These are phyloP conservation scores for Kluyveromyces marxianus DNA, from an alignment of 1,139 yeast species.

Conservation along the genomic window DNA sequence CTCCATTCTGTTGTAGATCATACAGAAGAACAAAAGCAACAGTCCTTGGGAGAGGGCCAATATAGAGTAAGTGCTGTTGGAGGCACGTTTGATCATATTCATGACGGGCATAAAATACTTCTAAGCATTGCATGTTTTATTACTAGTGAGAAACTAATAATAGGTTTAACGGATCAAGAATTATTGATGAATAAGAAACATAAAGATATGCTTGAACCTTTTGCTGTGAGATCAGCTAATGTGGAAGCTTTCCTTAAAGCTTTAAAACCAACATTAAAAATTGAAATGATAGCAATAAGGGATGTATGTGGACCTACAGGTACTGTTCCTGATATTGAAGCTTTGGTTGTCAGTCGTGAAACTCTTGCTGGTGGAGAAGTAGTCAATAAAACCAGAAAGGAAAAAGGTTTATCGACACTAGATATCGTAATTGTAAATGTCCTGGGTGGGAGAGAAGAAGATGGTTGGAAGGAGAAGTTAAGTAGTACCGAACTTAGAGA, in stretches of 20 bases:
- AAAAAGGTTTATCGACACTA: slow-evolving; percentile 48
- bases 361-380: slow-evolving; percentile 66
- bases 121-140: slow-evolving; percentile 66
- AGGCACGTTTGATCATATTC: slow-evolving; percentile 95
- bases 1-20: not conserved
- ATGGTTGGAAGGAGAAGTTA: slow-evolving; percentile 62
- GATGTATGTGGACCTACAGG: slow-evolving; percentile 97
- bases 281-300: slow-evolving; percentile 52
- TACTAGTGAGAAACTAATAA: slow-evolving; percentile 47
- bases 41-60: slow-evolving; percentile 16
- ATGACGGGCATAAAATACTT: slow-evolving; percentile 88
- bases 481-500: slow-evolving; percentile 60
- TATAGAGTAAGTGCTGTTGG: slow-evolving; percentile 60
- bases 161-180: slow-evolving; percentile 82
- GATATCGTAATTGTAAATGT: slow-evolving; percentile 58
- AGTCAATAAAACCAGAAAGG: slow-evolving; percentile 58
- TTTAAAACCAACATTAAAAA: slow-evolving; percentile 38
- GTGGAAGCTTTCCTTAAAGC: slow-evolving; percentile 44
- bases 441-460: slow-evolving; percentile 54
- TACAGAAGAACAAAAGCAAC: not conserved
- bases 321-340: slow-evolving; percentile 62
- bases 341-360: slow-evolving; percentile 75
- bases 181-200: slow-evolving; percentile 69
- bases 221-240: slow-evolving; percentile 40
- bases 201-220: slow-evolving; percentile 56